Evolutionary conservation across 441 rosid genomes (phyloP).

Genomic region (Iberis amara): DNA sequence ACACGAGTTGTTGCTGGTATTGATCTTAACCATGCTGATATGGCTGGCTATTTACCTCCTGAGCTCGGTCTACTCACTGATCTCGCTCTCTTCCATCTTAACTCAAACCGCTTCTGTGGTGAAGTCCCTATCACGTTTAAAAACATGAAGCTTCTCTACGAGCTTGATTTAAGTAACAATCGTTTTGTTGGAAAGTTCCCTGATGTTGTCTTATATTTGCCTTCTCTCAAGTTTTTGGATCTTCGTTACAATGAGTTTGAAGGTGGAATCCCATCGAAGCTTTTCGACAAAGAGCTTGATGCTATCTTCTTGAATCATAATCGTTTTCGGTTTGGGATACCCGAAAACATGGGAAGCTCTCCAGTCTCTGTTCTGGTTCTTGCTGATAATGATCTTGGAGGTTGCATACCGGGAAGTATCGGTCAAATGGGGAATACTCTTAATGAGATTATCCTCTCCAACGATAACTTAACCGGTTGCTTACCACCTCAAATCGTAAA

Average conservation of each 20-base stretch:
- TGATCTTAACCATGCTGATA: constrained; percentile 58
- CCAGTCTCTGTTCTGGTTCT: constrained; percentile 59
- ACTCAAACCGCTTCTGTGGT: constrained; percentile 66
- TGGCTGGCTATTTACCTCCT: constrained; percentile 54
- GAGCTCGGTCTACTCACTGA: constrained; percentile 56
- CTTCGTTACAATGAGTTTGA: constrained; percentile 66
- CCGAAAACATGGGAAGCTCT: constrained; percentile 56
- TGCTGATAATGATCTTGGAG: constrained; percentile 61
- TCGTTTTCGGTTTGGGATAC: constrained; percentile 49
- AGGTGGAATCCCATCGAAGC: constrained; percentile 41
- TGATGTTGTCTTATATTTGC: constrained; percentile 40
- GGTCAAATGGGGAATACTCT: constrained; percentile 55
- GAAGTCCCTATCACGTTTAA: constrained; percentile 40
- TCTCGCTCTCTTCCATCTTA: constrained; percentile 58
- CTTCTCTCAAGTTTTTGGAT: constrained; percentile 54
- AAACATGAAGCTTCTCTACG: constrained; percentile 47
- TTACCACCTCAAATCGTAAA: constrained; percentile 53
- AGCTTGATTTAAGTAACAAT: constrained; percentile 66
- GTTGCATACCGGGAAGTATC: constrained; percentile 61
- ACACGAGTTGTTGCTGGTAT: constrained; percentile 52
- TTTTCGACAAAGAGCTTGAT: constrained; percentile 57
- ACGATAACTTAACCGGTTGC: constrained; percentile 57
- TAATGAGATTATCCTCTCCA: constrained; percentile 56
- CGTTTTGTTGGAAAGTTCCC: constrained; percentile 66
- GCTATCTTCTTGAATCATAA: constrained; percentile 61